Evolutionary conservation across 2,329 filamentous ascomycete genomes (phyloP), one percentile per base, ranked within the genome.

Genomic region (Pyricularia pennisetigena): DNA sequence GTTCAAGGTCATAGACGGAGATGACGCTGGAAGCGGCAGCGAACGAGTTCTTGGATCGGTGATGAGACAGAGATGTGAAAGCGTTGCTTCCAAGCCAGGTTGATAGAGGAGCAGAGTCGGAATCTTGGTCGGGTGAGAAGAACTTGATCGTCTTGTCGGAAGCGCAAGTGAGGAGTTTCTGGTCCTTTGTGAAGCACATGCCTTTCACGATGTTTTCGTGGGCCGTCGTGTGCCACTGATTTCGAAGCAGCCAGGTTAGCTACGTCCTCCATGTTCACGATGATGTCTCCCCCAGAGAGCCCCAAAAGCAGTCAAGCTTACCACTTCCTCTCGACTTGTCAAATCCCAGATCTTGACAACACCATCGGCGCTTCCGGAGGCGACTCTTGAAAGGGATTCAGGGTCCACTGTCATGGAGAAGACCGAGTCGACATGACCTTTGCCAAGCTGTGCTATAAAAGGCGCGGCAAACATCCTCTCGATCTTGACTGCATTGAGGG

Each of bases 151-250:
- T 90, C 72, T 87, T 86, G 78, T 97, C 94, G 70, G 86, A 88
- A 5, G 90, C 92, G 75, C 93, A 97, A 1, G 92, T 94, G 64
- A 97, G 81, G n/a, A 97, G 82, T 75, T 93, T 93, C 75, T 89
- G 86, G 73, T 97, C 92, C 63, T 87, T 85, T 3, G 93, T 97
- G 91, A 94, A 99, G 73, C 89, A 90, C 76, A 97, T 84, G 16
- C 91, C 91, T 82, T 97, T 97, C 73, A 98, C 92, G 63, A 97
- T 90, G 73, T 97, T 97, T 73, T 97, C 92, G 77, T 99, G 96
- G 28, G 93, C 94, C 71, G 90, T 87, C 0, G 85, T 85, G 72
- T 90, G 84, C 87, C 66, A 67, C 66, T 67, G 57, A 54, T 23
- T 28, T 28, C 23, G 14, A 26, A 24, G 20, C 14, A 23, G 26